phyloP scores from a whole-genome alignment of 2,329 filamentous ascomycete genomes.

The Fonsecaea pugnacius region DNA sequence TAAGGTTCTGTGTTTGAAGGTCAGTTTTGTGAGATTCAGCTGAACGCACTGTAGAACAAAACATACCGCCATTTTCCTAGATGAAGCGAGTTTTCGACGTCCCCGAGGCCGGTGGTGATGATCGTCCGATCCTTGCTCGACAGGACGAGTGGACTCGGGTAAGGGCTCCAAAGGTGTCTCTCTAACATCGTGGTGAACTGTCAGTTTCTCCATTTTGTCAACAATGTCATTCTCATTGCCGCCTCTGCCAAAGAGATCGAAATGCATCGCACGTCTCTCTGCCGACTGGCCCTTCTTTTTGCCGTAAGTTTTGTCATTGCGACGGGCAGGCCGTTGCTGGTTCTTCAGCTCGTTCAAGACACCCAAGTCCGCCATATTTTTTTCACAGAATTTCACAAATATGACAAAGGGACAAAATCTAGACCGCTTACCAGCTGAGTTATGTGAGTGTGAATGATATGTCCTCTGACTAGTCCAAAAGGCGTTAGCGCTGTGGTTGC shows the following conservation, averaged over 20 bases:
- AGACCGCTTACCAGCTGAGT: conserved; percentile 18
- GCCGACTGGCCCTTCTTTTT: conserved; percentile 31
- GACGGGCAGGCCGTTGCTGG: conserved; percentile 25
- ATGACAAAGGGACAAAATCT: conserved; percentile 13
- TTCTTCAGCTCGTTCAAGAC: conserved; percentile 33
- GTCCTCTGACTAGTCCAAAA: conserved; percentile 15
- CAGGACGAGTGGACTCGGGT: background rate
- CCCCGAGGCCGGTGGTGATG: conserved; percentile 27
- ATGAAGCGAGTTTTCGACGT: conserved; percentile 25
- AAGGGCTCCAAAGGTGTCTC: conserved; percentile 3
- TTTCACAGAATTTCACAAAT: conserved; percentile 1
- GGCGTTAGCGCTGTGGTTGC: conserved; percentile 29
- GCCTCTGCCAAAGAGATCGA: conserved; percentile 32
- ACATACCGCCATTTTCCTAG: conserved; percentile 32
- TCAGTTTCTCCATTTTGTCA: conserved; percentile 31
- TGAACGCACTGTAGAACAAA: background rate
- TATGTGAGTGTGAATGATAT: conserved; percentile 16
- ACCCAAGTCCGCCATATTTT: conserved; percentile 28
- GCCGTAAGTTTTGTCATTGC: conserved; percentile 35
- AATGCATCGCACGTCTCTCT: conserved; percentile 27
- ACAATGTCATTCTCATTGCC: conserved; percentile 29
- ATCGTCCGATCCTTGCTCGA: conserved; percentile 12
- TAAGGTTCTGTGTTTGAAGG: conserved; percentile 19
- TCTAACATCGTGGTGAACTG: conserved; percentile 19
- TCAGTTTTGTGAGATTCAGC: background rate